A percentile compares a stretch with the other conserved stretches of the same genome.
phyloP scores from a whole-genome alignment of 2,329 filamentous ascomycete species.

The Fusarium sulawesiense region DNA sequence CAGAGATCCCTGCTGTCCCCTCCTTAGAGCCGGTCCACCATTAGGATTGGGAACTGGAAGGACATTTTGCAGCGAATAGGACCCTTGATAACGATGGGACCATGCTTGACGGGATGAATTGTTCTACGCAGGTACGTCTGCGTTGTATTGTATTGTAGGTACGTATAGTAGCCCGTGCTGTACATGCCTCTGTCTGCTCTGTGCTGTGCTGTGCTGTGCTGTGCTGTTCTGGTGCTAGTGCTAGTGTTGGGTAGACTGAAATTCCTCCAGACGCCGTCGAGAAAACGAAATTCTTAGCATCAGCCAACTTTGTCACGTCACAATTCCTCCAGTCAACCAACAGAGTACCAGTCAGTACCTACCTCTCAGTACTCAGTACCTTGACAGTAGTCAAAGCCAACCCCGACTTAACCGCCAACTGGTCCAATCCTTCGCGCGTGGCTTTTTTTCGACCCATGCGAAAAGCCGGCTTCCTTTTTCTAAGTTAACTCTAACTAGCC shows the following conservation, averaged over 20 bases:
- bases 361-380: background rate
- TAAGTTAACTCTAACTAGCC: conserved; percentile 33
- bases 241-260: conserved; percentile 17
- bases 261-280: conserved; percentile 39
- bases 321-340: conserved; percentile 35
- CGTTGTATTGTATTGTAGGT: background rate
- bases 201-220: background rate
- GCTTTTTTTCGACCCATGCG: conserved; percentile 40
- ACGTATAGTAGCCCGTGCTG: background rate
- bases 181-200: background rate
- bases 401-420: conserved; percentile 33
- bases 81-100: conserved; percentile 17
- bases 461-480: conserved; percentile 37
- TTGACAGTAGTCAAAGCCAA: conserved; percentile 13
- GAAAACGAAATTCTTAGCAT: conserved; percentile 32
- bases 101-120: conserved; percentile 23
- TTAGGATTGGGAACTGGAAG: conserved; percentile 6
- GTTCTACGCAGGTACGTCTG: conserved; percentile 29
- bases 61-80: conserved; percentile 16
- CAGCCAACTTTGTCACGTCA: conserved; percentile 44
- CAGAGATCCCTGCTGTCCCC: conserved; percentile 36
- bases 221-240: background rate
- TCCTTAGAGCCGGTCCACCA: conserved; percentile 26
- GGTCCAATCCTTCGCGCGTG: conserved; percentile 34
- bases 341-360: conserved; percentile 6